Conservation (phyloP, 176 grass and related monocot species). For the Echinochloa phyllopogon region DNA sequence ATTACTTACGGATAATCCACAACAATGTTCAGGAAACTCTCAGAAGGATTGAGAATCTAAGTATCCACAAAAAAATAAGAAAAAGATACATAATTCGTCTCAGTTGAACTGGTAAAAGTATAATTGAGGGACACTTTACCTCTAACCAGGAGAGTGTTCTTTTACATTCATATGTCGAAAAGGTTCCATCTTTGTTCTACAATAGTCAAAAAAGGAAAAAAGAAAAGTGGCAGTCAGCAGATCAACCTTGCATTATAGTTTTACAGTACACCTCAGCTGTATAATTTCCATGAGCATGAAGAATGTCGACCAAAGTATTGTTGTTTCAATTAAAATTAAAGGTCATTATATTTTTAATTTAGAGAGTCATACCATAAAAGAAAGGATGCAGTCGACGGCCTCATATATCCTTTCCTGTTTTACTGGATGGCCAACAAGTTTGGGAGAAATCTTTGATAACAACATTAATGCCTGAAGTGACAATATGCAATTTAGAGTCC, state of each 20-base stretch:
- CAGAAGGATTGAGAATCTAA: conserved; percentile 17
- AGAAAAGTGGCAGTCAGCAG: background rate
- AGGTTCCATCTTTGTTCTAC: conserved; percentile 47
- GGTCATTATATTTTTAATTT: too few species aligned
- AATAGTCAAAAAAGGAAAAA: background rate
- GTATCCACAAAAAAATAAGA: background rate
- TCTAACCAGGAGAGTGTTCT: conserved; percentile 48
- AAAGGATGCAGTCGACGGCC: conserved; percentile 45
- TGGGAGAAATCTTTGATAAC: conserved; percentile 39
- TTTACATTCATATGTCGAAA: conserved; percentile 46
- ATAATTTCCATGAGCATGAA: background rate
- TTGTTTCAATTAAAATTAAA: background rate
- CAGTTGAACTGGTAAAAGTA: background rate
- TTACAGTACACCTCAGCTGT: background rate
- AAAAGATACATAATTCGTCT: background rate
- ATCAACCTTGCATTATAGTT: background rate
- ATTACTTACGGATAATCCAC: conserved; percentile 42
- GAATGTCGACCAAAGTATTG: background rate
- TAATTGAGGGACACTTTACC: conserved; percentile 19
- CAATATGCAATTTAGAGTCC: background rate
- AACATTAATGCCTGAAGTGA: conserved; percentile 35
- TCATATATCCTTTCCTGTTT: conserved; percentile 37
- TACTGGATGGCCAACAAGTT: conserved; percentile 23
- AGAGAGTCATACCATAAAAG: conserved; percentile 27
- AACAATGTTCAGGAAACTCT: conserved; percentile 30